Evolutionary conservation across 176 grass and related monocot species (phyloP), one percentile per base, ranked within the genome.

Genomic region (Oryza officinalis): DNA sequence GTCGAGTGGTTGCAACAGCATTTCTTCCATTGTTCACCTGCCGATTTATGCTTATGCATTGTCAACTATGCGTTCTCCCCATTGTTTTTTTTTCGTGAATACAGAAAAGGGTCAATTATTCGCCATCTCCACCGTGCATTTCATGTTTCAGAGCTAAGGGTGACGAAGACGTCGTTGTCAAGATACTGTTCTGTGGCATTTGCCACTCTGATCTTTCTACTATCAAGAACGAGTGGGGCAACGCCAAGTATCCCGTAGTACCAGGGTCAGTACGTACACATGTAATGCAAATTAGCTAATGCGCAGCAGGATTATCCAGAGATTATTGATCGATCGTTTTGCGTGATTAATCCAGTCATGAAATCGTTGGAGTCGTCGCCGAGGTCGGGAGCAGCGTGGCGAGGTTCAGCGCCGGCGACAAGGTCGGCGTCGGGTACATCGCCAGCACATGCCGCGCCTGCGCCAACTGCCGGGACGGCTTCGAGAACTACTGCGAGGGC

Each of bases 381-480:
- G 74, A 82, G 13, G 80, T 89, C 20, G 90, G 90, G 38, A 13
- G 20, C 15, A 72, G 71, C 17, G 87, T 77, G 27, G 25, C 35
- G 0, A 87, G 71, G 66, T 92, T 89, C 78, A 80, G 72, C 27
- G 31, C 64, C 26, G 90, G 87, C 5, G 87, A 92, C 69, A 77
- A 71, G 33, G 90, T 83, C 40, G 90, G 87, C 26, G 79, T 92
- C n/a, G 90, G 90, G 13, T 86, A 77, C 33, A 32, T 83, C 27
- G 63, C 78, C 13, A 72, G 77, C 46, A 32, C 83, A 10, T 92
- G 90, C 67, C 63, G 77, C 75, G 67, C 52, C 6, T 92, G 90
- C 23, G 27, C 88, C 38, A 57, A 67, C 67, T 92, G 83, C 67
- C 60, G 45, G 20, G 46, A 57, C 3, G 63, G 40, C 26, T 35